Base-by-base conservation (phyloP, 345 rosid genomes). In the Xanthoceras sorbifolium region DNA sequence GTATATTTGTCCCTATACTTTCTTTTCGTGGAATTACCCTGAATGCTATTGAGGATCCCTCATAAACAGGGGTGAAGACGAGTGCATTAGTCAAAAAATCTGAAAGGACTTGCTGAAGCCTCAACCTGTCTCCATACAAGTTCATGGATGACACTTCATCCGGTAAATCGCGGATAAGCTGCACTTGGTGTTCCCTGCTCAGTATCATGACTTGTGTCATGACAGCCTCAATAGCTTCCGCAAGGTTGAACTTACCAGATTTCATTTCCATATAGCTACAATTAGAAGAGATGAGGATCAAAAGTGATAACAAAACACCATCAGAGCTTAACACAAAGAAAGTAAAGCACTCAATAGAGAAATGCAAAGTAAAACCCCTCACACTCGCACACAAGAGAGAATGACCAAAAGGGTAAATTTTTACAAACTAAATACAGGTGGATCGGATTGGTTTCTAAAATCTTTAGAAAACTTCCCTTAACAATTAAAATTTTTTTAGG, bases 51-150 rank as follows among this genome's bases (percentile, higher is more conserved):
- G 91, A 85, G 20, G 89, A 84, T 59, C 84, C 93, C 69, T 87
- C 87, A 26, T 73, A 74, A 38, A 85, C 85, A 68, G 93, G 89
- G 29, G 95, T 80, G 82, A 93, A 90, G 31, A 85, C 69, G 80
- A 92, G 25, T 55, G 88, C 86, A 79, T 84, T 88, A 66, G 84
- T 78, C 71, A 93, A 79, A 65, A 88, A 89, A 78, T 88, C 90
- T 10, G 98, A 80, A 60, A 93, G 91, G 75, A 89, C 92, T 80
- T 92, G 97, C 79, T 92, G 97, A 79, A 93, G 93, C 86, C 97
- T 88, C 82, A 85, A 40, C 76, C 78, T 72, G 79, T 93, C 97
- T 76, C 98, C 97, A 66, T 88, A 89, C 52, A 93, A 78, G 69
- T 76, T 80, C 90, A 90, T 77, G 69, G 85, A 83, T 6, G 86